Evolutionary conservation across 2,329 filamentous ascomycete species (phyloP).

Genomic region (Orbilia javanica): DNA sequence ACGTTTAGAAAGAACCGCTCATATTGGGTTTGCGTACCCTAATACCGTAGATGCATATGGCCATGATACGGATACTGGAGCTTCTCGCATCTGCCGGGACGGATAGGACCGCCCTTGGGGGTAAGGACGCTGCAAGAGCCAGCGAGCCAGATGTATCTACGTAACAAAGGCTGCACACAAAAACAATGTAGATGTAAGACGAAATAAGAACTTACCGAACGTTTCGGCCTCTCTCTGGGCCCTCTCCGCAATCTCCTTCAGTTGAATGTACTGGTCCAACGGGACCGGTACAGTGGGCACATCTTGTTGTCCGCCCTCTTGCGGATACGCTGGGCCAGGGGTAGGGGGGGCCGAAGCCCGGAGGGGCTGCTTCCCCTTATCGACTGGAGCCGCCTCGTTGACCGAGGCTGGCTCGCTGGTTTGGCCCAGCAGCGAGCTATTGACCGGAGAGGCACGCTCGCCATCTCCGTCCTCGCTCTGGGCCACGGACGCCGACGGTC

Average conservation of each 20-base stretch:
- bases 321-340: not conserved
- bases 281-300: not conserved
- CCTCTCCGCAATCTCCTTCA: not conserved
- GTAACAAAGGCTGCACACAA: not conserved
- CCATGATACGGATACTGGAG: not conserved
- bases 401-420: not conserved
- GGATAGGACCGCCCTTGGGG: not conserved
- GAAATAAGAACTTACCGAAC: not conserved
- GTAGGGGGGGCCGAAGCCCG: too few species aligned
- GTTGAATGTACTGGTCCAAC: not conserved
- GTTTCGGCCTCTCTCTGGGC: not conserved
- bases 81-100: not conserved
- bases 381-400: not conserved
- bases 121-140: not conserved
- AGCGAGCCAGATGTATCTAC: too few species aligned
- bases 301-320: not conserved
- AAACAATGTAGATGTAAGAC: not conserved
- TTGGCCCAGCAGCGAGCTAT: not conserved
- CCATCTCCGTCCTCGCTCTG: not conserved
- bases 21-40: not conserved
- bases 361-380: too few species aligned
- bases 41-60: not conserved
- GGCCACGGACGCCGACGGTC: not conserved
- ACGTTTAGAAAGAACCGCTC: not conserved
- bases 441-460: not conserved